These are phyloP conservation scores for Heracleum sosnowskyi DNA, from an alignment of 129 eudicot species.

Conservation along the genomic window DNA sequence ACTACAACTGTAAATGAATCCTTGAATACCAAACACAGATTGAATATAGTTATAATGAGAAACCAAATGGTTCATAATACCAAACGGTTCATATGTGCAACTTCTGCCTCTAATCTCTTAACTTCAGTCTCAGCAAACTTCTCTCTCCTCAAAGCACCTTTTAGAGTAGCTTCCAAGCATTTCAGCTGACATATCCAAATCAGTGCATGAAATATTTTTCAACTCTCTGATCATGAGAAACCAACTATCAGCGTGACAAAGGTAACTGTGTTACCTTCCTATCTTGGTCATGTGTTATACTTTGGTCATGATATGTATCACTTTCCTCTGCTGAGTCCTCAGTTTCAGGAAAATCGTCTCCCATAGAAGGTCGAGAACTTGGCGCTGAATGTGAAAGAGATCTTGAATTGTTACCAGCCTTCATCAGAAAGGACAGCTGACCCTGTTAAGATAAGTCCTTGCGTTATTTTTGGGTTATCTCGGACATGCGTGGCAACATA, in stretches of 20 bases:
- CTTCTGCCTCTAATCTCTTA: conserved; percentile 34
- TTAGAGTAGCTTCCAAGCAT: conserved; percentile 33
- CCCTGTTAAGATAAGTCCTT: conserved; percentile 38
- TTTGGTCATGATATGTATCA: conserved; percentile 22
- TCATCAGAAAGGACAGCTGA: conserved; percentile 61
- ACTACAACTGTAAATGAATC: conserved; percentile 9
- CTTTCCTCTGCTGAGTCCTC: conserved; percentile 24
- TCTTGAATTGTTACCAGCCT: conserved; percentile 30
- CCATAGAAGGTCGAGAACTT: conserved; percentile 21
- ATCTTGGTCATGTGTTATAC: conserved; percentile 15
- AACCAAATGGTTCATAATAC: conserved; percentile 47
- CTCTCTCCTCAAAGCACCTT: conserved; percentile 47
- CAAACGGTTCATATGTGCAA: conserved; percentile 41
- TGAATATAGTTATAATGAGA: not conserved
- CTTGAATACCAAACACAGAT: not conserved
- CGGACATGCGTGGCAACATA: not conserved
- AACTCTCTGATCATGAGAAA: conserved; percentile 10
- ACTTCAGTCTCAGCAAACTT: conserved; percentile 37
- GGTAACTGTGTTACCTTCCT: conserved; percentile 28
- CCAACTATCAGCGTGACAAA: conserved; percentile 5
- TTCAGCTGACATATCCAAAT: conserved; percentile 29
- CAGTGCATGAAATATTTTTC: conserved; percentile 14
- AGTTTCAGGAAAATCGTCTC: conserved; percentile 20
- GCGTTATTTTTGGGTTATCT: conserved; percentile 15
- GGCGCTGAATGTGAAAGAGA: conserved; percentile 24